phyloP scores from a whole-genome alignment of 257 asterid species.

The Salvia splendens region DNA sequence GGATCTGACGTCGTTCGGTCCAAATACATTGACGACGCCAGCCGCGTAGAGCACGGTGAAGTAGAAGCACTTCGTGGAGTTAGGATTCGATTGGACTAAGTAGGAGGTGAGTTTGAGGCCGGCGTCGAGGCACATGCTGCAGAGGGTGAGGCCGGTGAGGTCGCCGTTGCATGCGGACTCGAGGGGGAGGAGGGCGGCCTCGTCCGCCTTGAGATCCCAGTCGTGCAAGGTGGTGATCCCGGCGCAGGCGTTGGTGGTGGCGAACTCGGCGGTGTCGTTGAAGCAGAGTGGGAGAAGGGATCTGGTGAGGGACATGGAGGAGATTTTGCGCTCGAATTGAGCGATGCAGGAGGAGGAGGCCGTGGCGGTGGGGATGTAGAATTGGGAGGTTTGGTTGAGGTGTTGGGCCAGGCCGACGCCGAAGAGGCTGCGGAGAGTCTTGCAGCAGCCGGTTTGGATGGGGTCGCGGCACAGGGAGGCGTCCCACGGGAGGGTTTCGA shows the following conservation, averaged over 20 bases:
- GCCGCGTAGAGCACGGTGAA: slow-evolving; percentile 56
- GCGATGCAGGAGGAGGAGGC: slow-evolving; percentile 50
- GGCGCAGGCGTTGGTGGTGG: slow-evolving; percentile 43
- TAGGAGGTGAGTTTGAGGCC: slow-evolving; percentile 48
- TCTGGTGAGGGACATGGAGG: slow-evolving; percentile 29
- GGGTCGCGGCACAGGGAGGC: slow-evolving; percentile 46
- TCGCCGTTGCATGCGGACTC: slow-evolving; percentile 57
- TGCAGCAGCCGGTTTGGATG: slow-evolving; percentile 47
- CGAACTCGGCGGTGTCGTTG: slow-evolving; percentile 46
- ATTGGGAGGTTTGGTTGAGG: slow-evolving; percentile 45
- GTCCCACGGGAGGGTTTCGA: slow-evolving; percentile 61
- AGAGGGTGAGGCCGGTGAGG: slow-evolving; percentile 45
- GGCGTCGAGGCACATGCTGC: slow-evolving; percentile 59
- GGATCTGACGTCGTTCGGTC: slow-evolving; percentile 49
- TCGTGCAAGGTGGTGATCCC: slow-evolving; percentile 46
- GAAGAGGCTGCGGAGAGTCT: slow-evolving; percentile 54
- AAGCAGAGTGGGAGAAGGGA: slow-evolving; percentile 41
- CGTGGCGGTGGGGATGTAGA: slow-evolving; percentile 48
- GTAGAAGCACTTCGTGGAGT: slow-evolving; percentile 53
- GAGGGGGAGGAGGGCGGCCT: slow-evolving; percentile 29
- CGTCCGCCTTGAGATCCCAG: slow-evolving; percentile 39
- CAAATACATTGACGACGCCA: slow-evolving; percentile 51
- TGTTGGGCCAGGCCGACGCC: slow-evolving; percentile 52
- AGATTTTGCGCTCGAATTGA: slow-evolving; percentile 33
- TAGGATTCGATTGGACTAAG: slow-evolving; percentile 46